Evolutionary conservation across 805 yeast species (phyloP), one percentile per base, ranked within the genome.

Genomic region (Starmera pachycereana): DNA sequence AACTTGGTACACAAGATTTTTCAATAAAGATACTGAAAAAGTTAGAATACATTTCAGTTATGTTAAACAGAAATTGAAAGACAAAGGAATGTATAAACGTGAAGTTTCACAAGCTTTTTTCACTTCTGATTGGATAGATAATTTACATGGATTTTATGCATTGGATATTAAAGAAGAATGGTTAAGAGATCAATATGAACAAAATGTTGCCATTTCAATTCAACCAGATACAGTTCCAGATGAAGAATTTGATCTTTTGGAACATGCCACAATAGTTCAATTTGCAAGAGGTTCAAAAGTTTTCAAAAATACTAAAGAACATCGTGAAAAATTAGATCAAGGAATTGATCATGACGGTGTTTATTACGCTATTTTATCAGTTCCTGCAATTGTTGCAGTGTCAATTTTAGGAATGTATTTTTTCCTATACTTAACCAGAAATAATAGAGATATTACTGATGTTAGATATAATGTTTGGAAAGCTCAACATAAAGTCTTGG

Each of bases 1-100:
- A 39, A 78, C 90, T 9, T 87, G 96, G 96, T 87, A 66, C 60
- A 70, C 90, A 3, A 68, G 71, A 37, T 80, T 64, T 56, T 87
- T 85, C 51, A 53, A 53, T 27, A 67, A 71, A 37, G 71, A 64
- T 3, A 82, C 74, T 19, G 64, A 73, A 36, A 72, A 75, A 25
- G 88, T 84, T 9, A 74, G 74, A 50, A 48, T 85, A 29, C 92
- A 83, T 56, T 66, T 80, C 43, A 76, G 82, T 2, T 76, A 73
- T 48, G 71, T 83, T 29, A 75, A 71, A 53, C 88, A 81, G 50
- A 56, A 68, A 14, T 54, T 66, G 1, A 55, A 54, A 29, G 77
- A 72, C 12, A 74, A 76, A 58, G 89, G 89, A 1, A 65, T 71
- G 62, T 71, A 73, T 53, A 61, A 66, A 37, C 62, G 66, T 54